phyloP scores from a whole-genome alignment of 331 rosid genomes.

The Cucumis variabilis region DNA sequence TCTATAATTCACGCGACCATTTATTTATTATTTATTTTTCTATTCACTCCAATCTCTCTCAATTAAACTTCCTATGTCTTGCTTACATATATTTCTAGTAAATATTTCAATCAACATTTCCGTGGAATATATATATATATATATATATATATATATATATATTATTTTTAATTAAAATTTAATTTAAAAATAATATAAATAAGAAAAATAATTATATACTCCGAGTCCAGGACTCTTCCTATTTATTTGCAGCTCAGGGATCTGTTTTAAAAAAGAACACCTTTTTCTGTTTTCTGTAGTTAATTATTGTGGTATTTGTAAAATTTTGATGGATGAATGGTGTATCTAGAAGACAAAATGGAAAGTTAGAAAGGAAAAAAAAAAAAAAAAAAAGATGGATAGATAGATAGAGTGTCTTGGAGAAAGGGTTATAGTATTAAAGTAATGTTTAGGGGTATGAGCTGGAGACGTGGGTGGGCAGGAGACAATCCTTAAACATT shows the following conservation, averaged over 20 bases:
- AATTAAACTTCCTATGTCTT: too few relatives aligned
- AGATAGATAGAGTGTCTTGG: constrained; percentile 7
- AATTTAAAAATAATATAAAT: too few relatives aligned
- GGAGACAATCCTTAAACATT: constrained; percentile 52
- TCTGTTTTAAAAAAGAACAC: too few relatives aligned
- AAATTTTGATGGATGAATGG: not conserved
- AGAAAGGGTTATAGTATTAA: not conserved
- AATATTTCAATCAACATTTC: not conserved
- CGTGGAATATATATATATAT: too few relatives aligned
- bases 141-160: too few relatives aligned
- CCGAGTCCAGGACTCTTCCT: too few relatives aligned
- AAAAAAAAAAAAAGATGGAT: not conserved
- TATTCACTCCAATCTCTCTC: not conserved
- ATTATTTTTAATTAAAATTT: too few relatives aligned
- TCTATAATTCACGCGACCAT: not conserved
- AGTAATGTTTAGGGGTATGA: constrained; percentile 29
- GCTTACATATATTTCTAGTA: not conserved
- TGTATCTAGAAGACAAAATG: not conserved
- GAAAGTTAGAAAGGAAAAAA: not conserved
- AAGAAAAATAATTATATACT: too few relatives aligned
- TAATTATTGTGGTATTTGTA: too few relatives aligned
- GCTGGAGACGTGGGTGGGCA: constrained; percentile 44
- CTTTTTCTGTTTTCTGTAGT: too few relatives aligned
- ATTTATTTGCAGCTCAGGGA: too few relatives aligned
- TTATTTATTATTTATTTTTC: not conserved